Conservation (phyloP, 2,329 filamentous ascomycete species). For the Rhynchosporium graminicola region DNA sequence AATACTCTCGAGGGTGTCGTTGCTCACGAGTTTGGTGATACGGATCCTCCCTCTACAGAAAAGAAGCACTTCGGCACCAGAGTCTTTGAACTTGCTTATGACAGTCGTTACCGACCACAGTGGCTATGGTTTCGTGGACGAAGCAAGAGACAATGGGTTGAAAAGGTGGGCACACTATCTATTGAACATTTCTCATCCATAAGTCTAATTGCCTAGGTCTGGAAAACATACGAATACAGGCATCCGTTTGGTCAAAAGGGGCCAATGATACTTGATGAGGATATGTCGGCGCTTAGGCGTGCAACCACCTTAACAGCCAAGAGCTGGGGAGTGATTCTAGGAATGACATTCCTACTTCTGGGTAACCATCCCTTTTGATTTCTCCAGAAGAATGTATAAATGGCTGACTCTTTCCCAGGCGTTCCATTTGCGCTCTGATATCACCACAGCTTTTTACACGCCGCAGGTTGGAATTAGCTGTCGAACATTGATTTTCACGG, state of each 20-base stretch:
- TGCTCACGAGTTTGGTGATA: slow-evolving; percentile 25
- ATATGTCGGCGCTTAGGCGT: slow-evolving; percentile 23
- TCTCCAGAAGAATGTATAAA: slow-evolving; percentile 31
- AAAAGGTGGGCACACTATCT: not conserved
- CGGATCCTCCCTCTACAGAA: slow-evolving; percentile 17
- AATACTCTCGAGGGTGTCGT: slow-evolving; percentile 27
- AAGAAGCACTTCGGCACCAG: slow-evolving; percentile 16
- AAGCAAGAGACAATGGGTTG: slow-evolving; percentile 18
- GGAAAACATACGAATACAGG: slow-evolving; percentile 20
- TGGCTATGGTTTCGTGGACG: slow-evolving; percentile 20
- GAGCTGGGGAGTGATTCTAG: slow-evolving; percentile 25
- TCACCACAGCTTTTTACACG: slow-evolving; percentile 42
- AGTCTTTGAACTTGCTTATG: slow-evolving; percentile 16
- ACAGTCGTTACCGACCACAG: slow-evolving; percentile 14
- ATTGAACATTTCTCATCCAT: slow-evolving; percentile 11
- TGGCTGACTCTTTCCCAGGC: slow-evolving; percentile 41
- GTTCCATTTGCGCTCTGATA: slow-evolving; percentile 38
- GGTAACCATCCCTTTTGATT: not conserved
- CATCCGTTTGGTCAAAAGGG: slow-evolving; percentile 15
- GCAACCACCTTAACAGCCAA: slow-evolving; percentile 21
- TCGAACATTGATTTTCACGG: slow-evolving; percentile 40
- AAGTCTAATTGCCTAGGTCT: slow-evolving; percentile 18
- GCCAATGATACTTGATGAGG: slow-evolving; percentile 17
- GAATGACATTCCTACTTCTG: slow-evolving; percentile 20
- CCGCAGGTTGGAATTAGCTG: slow-evolving; percentile 41